Conservation (phyloP, 2,329 filamentous ascomycete species). For the Penicillium sp. region DNA sequence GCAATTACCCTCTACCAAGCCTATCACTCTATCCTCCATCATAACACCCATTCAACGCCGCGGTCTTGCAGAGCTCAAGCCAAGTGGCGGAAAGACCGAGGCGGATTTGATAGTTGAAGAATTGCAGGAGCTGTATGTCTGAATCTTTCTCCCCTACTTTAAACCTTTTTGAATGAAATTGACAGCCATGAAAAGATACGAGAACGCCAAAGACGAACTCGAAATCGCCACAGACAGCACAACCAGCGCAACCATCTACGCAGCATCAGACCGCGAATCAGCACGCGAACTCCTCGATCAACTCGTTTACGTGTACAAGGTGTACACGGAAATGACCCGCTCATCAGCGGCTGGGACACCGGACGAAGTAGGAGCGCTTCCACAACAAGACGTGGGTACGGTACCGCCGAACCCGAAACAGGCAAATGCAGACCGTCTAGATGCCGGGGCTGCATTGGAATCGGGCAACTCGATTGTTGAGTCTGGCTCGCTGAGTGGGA, state of each 20-base stretch:
- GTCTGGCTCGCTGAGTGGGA: neutral
- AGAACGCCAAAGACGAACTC: slow-evolving; percentile 46
- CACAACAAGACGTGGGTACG: neutral
- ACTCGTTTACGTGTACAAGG: slow-evolving; percentile 30
- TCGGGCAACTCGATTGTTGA: neutral
- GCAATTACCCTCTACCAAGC: neutral
- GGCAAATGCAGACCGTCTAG: slow-evolving; percentile 8
- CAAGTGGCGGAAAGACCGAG: slow-evolving; percentile 22
- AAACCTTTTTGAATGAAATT: neutral
- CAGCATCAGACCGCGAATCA: slow-evolving; percentile 42
- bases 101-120: slow-evolving; percentile 34
- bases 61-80: slow-evolving; percentile 3
- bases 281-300: slow-evolving; percentile 44
- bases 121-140: slow-evolving; percentile 31
- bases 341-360: slow-evolving; percentile 2
- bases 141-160: neutral
- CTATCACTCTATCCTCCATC: neutral
- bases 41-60: neutral
- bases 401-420: slow-evolving; percentile 6
- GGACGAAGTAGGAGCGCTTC: neutral
- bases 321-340: slow-evolving; percentile 26
- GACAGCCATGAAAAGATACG: slow-evolving; percentile 27
- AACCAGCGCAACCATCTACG: slow-evolving; percentile 43
- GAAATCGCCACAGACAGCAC: slow-evolving; percentile 49
- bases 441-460: slow-evolving; percentile 6